Evolutionary conservation across 2,329 filamentous ascomycete genomes (phyloP).

Genomic region (Aspergillus proliferans): DNA sequence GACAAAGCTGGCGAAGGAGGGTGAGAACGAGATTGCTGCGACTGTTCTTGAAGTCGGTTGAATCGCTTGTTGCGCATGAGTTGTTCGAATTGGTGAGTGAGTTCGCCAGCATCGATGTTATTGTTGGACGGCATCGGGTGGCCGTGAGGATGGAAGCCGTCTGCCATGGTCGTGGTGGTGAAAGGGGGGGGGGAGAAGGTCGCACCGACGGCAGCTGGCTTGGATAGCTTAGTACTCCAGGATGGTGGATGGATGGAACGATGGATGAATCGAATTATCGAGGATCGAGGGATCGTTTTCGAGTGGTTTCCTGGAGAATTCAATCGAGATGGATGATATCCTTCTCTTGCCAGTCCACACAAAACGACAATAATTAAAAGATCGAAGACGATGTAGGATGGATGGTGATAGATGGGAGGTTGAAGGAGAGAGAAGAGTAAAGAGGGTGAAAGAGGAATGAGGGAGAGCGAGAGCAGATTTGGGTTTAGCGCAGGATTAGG

Average conservation of each 20-base stretch:
- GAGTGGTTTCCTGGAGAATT: not conserved
- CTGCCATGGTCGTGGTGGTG: slow-evolving; percentile 29
- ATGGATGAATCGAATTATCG: not conserved
- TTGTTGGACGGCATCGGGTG: slow-evolving; percentile 22
- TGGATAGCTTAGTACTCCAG: not conserved
- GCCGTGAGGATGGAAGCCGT: slow-evolving; percentile 28
- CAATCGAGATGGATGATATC: not conserved
- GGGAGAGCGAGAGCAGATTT: slow-evolving; percentile 1
- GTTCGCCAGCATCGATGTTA: slow-evolving; percentile 67
- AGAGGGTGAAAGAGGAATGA: not conserved
- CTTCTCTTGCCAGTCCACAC: not conserved
- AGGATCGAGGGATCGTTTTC: not conserved
- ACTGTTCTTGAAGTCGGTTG: slow-evolving; percentile 66
- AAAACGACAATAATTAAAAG: not conserved
- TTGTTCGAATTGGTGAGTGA: slow-evolving; percentile 80
- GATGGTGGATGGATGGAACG: slow-evolving; percentile 6
- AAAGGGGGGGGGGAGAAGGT: not conserved
- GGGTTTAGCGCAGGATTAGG: slow-evolving; percentile 1
- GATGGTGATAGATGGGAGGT: not conserved
- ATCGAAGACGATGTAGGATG: not conserved
- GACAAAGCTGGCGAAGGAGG: slow-evolving; percentile 46
- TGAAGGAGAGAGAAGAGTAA: slow-evolving; percentile 4
- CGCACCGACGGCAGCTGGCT: slow-evolving; percentile 17
- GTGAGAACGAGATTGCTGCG: slow-evolving; percentile 50
- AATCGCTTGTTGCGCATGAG: slow-evolving; percentile 79